phyloP scores from a whole-genome alignment of 75 land plant species.

The Selaginella moellendorffii region DNA sequence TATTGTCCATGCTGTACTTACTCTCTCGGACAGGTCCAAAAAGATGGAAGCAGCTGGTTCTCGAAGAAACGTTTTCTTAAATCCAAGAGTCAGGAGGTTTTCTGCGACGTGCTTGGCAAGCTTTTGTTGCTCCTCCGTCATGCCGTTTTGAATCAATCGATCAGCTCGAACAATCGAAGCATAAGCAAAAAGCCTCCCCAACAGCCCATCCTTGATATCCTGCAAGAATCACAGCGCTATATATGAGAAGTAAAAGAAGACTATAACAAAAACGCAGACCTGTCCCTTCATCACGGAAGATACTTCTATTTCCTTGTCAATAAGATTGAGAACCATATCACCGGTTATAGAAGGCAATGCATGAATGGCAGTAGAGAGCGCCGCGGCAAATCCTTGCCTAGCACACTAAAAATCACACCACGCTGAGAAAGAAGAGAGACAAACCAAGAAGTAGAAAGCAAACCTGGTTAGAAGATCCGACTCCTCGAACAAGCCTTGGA shows the following conservation, averaged over 20 bases:
- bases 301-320: constrained; percentile 48
- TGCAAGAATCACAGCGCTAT: constrained; percentile 17
- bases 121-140: constrained; percentile 16
- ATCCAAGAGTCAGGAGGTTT: constrained; percentile 43
- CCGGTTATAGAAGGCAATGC: constrained; percentile 33
- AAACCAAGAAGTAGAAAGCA: neutral
- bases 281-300: constrained; percentile 88
- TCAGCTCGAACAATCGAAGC: constrained; percentile 77
- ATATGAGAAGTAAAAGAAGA: too few species aligned
- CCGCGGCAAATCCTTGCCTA: constrained; percentile 91
- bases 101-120: constrained; percentile 35
- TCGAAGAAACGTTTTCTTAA: constrained; percentile 66
- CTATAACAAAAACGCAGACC: constrained; percentile 28
- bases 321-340: constrained; percentile 52
- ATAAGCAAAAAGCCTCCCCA: constrained; percentile 86
- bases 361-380: constrained; percentile 41
- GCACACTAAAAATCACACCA: constrained; percentile 54
- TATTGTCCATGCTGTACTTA: constrained; percentile 12
- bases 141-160: constrained; percentile 28
- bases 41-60: constrained; percentile 62
- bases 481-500: constrained; percentile 76
- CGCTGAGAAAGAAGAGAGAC: neutral
- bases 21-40: constrained; percentile 56
- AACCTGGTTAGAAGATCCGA: constrained; percentile 90
- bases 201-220: constrained; percentile 78